phyloP scores from a whole-genome alignment of 202 grass and related monocot genomes.

The Panicum hallii region DNA sequence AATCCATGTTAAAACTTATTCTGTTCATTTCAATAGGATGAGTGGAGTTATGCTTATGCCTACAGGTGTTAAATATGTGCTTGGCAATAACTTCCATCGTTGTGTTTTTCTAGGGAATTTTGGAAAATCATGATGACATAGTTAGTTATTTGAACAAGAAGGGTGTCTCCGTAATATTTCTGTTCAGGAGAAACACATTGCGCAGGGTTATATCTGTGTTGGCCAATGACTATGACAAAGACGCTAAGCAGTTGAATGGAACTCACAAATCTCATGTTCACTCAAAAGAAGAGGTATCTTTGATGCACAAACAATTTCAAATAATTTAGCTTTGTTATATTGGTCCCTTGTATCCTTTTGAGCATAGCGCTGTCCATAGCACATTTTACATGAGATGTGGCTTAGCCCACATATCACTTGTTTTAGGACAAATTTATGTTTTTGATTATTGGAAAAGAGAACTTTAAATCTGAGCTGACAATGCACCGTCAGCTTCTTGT shows the following conservation, averaged over 20 bases:
- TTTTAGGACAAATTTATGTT: background rate
- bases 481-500: background rate
- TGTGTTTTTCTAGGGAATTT: constrained; percentile 69
- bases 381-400: constrained; percentile 14
- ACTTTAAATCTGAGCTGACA: background rate
- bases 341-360: background rate
- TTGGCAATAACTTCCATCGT: constrained; percentile 34
- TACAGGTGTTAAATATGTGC: background rate
- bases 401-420: background rate
- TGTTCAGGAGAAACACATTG: constrained; percentile 86
- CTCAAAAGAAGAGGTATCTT: constrained; percentile 82
- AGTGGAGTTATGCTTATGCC: background rate
- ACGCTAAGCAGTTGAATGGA: constrained; percentile 93
- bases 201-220: constrained; percentile 85
- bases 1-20: constrained; percentile 10
- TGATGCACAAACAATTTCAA: constrained; percentile 13
- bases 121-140: constrained; percentile 70
- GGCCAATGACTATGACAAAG: constrained; percentile 90
- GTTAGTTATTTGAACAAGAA: constrained; percentile 80
- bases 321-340: constrained; percentile 3
- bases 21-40: constrained; percentile 8
- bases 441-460: constrained; percentile 1
- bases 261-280: constrained; percentile 96
- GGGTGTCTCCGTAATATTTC: constrained; percentile 86
- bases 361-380: background rate